Evolutionary conservation across 805 yeast genomes (phyloP).

Genomic region (Metschnikowia santaceciliae): DNA sequence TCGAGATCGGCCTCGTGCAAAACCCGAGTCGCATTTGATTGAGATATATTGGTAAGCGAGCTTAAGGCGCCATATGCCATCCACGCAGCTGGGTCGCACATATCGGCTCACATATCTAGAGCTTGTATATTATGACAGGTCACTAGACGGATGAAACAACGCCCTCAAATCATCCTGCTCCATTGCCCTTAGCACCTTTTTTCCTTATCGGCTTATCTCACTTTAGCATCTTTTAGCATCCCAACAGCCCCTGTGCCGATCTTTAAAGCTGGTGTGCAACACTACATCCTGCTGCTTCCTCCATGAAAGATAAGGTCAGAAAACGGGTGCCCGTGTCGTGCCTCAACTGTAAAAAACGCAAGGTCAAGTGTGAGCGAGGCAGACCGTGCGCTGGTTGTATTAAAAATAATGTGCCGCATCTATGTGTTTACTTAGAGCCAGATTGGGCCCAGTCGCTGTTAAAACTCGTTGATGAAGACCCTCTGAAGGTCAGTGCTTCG

Average conservation of each 20-base stretch:
- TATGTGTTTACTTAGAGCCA: constrained; percentile 40
- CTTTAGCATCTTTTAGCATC: no score
- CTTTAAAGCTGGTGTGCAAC: background rate
- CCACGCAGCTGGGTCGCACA: constrained; percentile 1
- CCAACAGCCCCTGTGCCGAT: no score
- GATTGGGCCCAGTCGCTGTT: constrained; percentile 27
- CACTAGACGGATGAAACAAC: background rate
- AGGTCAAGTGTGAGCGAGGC: constrained; percentile 42
- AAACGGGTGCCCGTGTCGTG: constrained; percentile 40
- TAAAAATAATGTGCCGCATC: constrained; percentile 36
- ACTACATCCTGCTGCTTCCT: background rate
- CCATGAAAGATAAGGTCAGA: constrained; percentile 16
- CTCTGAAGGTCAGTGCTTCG: background rate
- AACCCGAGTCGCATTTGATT: constrained; percentile 5
- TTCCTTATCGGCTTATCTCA: background rate
- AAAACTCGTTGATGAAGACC: constrained; percentile 1
- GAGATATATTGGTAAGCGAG: background rate
- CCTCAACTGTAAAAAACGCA: constrained; percentile 36
- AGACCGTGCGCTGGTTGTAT: constrained; percentile 43
- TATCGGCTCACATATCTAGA: background rate
- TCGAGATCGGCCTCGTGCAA: background rate
- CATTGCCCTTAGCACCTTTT: background rate
- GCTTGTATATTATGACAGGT: background rate
- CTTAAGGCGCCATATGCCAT: background rate
- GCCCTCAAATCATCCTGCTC: no score